Percentiles rank a stretch among this genome's conserved stretches.
Conservation (phyloP, 768 basidiomycete genomes). For the Psilocybe azurescens region DNA sequence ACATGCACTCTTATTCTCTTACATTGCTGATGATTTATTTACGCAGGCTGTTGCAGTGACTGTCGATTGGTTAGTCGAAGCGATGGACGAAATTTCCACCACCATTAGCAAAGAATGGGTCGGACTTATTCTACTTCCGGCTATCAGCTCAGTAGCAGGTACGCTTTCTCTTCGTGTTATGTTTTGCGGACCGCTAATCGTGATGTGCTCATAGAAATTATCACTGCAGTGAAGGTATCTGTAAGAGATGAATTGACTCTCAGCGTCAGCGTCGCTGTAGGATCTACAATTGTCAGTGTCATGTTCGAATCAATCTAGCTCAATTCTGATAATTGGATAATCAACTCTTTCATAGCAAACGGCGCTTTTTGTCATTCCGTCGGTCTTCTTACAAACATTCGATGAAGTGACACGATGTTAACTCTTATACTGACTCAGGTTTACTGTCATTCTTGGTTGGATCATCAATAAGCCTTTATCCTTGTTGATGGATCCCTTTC, state of each 20-base stretch:
- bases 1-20: background rate
- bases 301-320: background rate
- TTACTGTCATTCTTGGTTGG: slow-evolving; percentile 84
- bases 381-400: slow-evolving; percentile 6
- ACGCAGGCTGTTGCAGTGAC: slow-evolving; percentile 58
- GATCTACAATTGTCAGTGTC: slow-evolving; percentile 70
- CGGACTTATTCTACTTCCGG: slow-evolving; percentile 86
- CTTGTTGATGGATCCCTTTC: slow-evolving; percentile 87
- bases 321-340: background rate
- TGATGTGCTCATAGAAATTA: slow-evolving; percentile 62
- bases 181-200: background rate
- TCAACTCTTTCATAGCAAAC: slow-evolving; percentile 56
- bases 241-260: slow-evolving; percentile 84
- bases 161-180: background rate
- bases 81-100: slow-evolving; percentile 78
- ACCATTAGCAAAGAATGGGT: slow-evolving; percentile 88
- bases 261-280: slow-evolving; percentile 84
- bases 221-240: slow-evolving; percentile 90
- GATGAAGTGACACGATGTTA: background rate
- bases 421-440: slow-evolving; percentile 39
- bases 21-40: background rate
- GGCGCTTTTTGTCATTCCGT: slow-evolving; percentile 54
- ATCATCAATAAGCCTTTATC: slow-evolving; percentile 78
- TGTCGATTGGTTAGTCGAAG: slow-evolving; percentile 76
- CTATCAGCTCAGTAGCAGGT: slow-evolving; percentile 84